These are phyloP conservation scores for Helianthus annuus DNA, from an alignment of 129 eudicot species.

Conservation along the genomic window HanXRQr2.0-SUNRISE NC_035436.2:55560235-55560734, in stretches of 20 bases:
- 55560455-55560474: slow-evolving; percentile 71
- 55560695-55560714: slow-evolving; percentile 88
- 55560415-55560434: slow-evolving; percentile 9
- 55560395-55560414: slow-evolving; percentile 26
- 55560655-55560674: slow-evolving; percentile 63
- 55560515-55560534: slow-evolving; percentile 74
- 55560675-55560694: slow-evolving; percentile 69
- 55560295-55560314: no score
- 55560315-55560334: neutral
- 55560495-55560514: slow-evolving; percentile 62
- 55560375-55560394: slow-evolving; percentile 58
- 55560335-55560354: slow-evolving; percentile 44
- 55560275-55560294: no score
- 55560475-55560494: slow-evolving; percentile 93
- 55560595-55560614: slow-evolving; percentile 41
- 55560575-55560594: slow-evolving; percentile 29
- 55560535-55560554: slow-evolving; percentile 53
- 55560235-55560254: no score
- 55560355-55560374: slow-evolving; percentile 45
- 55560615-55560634: slow-evolving; percentile 41
- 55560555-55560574: slow-evolving; percentile 47
- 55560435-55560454: slow-evolving; percentile 18
- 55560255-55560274: no score
- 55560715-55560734: slow-evolving; percentile 90
- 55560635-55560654: slow-evolving; percentile 55